Base-by-base conservation (phyloP, 768 basidiomycete genomes). In the Mycena olivaceomarginata region DNA sequence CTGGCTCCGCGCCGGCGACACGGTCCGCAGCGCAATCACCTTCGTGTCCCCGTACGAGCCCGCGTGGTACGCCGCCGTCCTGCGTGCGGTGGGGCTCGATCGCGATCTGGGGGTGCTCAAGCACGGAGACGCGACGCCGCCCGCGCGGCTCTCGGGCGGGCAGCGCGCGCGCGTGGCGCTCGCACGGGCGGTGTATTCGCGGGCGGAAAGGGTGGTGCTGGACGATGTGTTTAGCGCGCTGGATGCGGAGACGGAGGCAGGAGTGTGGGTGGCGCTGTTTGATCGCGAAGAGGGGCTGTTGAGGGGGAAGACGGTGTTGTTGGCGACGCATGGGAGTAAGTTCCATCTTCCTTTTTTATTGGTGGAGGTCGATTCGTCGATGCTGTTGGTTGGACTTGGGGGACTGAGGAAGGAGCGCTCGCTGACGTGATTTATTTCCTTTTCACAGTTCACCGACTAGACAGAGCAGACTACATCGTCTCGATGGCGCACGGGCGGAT, bases 301-400 rank as follows among this genome's bases (percentile, higher is more conserved):
- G n/a, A 20, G n/a, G 9, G 16, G 70, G 37, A 64, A 64, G 62
- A 72, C 70, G 48, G 70, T 72, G 16, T 3, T 72, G 48, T 20
- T 72, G 18, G 70, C 70, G 70, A 72, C 70, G 62, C 70, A 72
- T 51, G 70, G 70, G 48, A 72, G 70, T 72, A 39, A 63, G 70
- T 71, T 31, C 31, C 31, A 39, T 39, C 15, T 37, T 31, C n/a
- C 31, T 31, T 31, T 6, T n/a, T 70, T 41, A 10, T 12, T 22
- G 40, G 18, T 40, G 40, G 16, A 18, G 15, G 4, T 65, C 2
- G 20, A 31, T 31, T 31, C 31, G 3, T 31, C 31, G 31, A 31
- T 31, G 31, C 31, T 31, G 31, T 31, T 3, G 31, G 31, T 31
- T 31, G 31, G 31, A 3, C 31, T 31, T 31, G 31, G 31, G 3